Base-by-base conservation (phyloP, 1,284 basidiomycete species). In the Ganoderma boninense region DNA sequence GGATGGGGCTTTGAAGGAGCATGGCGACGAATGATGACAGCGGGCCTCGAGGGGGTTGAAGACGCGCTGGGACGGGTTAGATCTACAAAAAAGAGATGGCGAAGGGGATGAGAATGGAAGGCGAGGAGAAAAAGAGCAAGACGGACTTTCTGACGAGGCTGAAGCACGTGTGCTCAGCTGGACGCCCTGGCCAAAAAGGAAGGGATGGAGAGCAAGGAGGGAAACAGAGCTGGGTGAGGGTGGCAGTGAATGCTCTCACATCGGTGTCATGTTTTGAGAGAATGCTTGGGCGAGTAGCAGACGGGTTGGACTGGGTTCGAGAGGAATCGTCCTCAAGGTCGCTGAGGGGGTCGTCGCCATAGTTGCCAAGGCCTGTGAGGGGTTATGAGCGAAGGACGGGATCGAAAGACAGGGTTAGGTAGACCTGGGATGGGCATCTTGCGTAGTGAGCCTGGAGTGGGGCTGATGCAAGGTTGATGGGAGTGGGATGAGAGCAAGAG, bases 171-270 rank as follows among this genome's bases (percentile, higher is more conserved):
- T 52, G 78, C 86, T 89, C 75, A 84, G 81, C 81, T 84, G 81
- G 77, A 85, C 84, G 84, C 90, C 90, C 91, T 92, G 86, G 84
- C 89, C 87, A 80, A 86, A 82, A 84, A 80, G 82, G 85, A 90
- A 88, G 83, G 76, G 80, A 82, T 81, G 85, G 85, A 86, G 84
- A 90, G 84, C 84, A 87, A 87, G 87, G 84, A 91, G 90, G 90
- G 89, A 92, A 92, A 90, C 86, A 18, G 82, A 82, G 78, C 77
- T 68, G 40, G 77, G 75, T 78, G 75, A 74, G 76, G 73, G 74
- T 70, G 77, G 77, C 81, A 80, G 81, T 79, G 79, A 86, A 83
- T 80, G 81, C 84, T 88, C 91, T 92, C 88, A 92, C 91, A 92
- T 82, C 74, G 72, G 69, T 49, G 40, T 60, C 63, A 56, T 71